A percentile compares a stretch with the other conserved stretches of the same genome.
Evolutionary conservation across 2,329 filamentous ascomycete genomes (phyloP).

Genomic region (Aureobasidium vineae): DNA sequence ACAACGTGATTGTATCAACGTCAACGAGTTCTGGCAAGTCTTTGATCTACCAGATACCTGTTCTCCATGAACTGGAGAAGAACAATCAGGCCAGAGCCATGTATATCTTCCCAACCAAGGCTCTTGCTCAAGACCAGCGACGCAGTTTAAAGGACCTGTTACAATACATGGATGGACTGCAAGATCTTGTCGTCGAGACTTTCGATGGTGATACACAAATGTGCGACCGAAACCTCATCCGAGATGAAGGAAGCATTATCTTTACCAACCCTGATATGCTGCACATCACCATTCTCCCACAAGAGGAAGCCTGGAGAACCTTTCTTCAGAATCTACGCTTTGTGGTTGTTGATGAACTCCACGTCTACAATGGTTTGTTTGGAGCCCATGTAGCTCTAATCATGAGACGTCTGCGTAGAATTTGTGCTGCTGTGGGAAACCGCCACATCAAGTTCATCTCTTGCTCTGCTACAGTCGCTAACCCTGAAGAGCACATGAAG

Average conservation of each 20-base stretch:
- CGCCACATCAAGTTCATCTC: constrained; percentile 83
- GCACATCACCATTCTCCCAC: constrained; percentile 87
- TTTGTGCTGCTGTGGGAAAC: constrained; percentile 90
- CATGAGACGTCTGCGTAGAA: constrained; percentile 81
- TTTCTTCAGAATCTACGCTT: constrained; percentile 88
- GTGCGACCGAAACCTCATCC: constrained; percentile 70
- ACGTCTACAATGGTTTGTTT: constrained; percentile 94
- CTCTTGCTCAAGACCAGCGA: constrained; percentile 89
- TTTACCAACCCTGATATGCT: constrained; percentile 99
- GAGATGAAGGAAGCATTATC: constrained; percentile 86
- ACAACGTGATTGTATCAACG: constrained; percentile 88
- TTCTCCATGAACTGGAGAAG: constrained; percentile 79
- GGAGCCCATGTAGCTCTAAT: constrained; percentile 93
- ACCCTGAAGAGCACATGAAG: constrained; percentile 86
- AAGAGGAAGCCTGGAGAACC: constrained; percentile 83
- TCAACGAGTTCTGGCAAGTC: constrained; percentile 97
- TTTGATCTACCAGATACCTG: constrained; percentile 94
- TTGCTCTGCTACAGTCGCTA: constrained; percentile 94
- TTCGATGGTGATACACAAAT: constrained; percentile 95
- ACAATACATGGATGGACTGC: constrained; percentile 72
- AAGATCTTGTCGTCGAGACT: constrained; percentile 78
- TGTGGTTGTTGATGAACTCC: constrained; percentile 81
- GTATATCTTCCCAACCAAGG: constrained; percentile 98
- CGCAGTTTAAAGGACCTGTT: constrained; percentile 84
- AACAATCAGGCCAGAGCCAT: constrained; percentile 78